These are phyloP conservation scores for Blastobotrys illinoisensis DNA, from an alignment of 1,139 yeast genomes.

Conservation along the genomic window DNA sequence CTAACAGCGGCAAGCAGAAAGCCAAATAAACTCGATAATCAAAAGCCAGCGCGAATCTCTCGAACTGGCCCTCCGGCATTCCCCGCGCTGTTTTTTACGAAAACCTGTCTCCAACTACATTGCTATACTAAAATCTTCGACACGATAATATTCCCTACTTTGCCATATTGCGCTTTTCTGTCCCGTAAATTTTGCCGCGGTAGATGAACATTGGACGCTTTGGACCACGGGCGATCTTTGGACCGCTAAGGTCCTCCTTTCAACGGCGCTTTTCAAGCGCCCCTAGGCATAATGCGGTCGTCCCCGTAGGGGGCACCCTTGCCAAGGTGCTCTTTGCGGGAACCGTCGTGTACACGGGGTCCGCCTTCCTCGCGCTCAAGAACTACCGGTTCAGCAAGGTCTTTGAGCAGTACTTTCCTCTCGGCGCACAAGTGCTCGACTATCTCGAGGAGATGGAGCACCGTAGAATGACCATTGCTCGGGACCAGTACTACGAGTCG, in stretches of 20 bases:
- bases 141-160: not conserved
- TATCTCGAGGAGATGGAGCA: conserved; percentile 26
- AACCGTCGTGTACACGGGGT: conserved; percentile 1
- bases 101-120: not conserved
- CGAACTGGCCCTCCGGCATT: not conserved
- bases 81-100: not conserved
- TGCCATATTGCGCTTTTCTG: not conserved
- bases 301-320: not conserved
- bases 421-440: conserved; percentile 22
- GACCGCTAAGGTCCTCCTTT: not conserved
- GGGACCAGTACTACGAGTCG: conserved; percentile 17
- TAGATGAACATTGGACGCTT: not conserved
- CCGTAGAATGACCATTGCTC: conserved; percentile 15
- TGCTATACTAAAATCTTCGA: not conserved
- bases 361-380: conserved; percentile 7
- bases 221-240: not conserved
- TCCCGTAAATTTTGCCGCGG: not conserved
- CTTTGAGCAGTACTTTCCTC: conserved; percentile 25
- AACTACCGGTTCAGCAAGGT: conserved; percentile 12
- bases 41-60: not conserved
- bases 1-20: not conserved
- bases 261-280: not conserved
- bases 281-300: not conserved
- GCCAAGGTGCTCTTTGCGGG: not conserved
- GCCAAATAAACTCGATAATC: no score